Evolutionary conservation across 495 filamentous ascomycete species (phyloP), one percentile per base, ranked within the genome.

Genomic region (Tuber aestivum): DNA sequence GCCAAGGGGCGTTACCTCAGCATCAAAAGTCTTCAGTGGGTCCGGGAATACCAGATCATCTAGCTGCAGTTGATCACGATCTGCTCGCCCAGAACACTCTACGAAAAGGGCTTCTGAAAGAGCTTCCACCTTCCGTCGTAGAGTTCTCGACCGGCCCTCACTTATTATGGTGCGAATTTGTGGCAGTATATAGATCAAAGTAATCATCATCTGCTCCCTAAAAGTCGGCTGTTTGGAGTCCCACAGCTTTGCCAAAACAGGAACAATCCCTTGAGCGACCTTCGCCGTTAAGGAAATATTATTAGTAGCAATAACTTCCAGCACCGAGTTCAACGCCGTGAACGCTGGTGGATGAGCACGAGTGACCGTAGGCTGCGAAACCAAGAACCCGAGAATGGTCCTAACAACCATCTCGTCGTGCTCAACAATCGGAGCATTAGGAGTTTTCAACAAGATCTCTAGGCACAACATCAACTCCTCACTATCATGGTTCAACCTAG

Each of bases 211-310:
- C 78, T 91, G 87, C 50, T 89, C 86, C 75, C 86, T 86, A 69
- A 88, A 82, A 12, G 85, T 86, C 50, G 91, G 80, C 41, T 89
- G 84, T 70, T 93, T 91, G 45, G 88, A 87, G 71, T 88, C 85
- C 95, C 95, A 97, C 78, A 92, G 86, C 32, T 88, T 86, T 41
- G 87, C 89, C 69, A 97, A 88, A 45, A 93, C 82, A 5, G 93
- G 93, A 35, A 97, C 81, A 70, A 95, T 79, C 27, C 89, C 86
- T 48, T 86, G 82, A 69, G 91, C 83, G 40, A 90, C 84, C 48
- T 84, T 86, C 76, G 87, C 86, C 20, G 89, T 87, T 40, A 96
- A 85, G 21, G 87, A 82, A 27, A 90, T 86, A 74, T 92, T 87
- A 80, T 96, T 92, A 45, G 90, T 89, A 56, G 92, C 85, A 3